phyloP scores from a whole-genome alignment of 257 asterid genomes.

The Solanum virginianum region DNA sequence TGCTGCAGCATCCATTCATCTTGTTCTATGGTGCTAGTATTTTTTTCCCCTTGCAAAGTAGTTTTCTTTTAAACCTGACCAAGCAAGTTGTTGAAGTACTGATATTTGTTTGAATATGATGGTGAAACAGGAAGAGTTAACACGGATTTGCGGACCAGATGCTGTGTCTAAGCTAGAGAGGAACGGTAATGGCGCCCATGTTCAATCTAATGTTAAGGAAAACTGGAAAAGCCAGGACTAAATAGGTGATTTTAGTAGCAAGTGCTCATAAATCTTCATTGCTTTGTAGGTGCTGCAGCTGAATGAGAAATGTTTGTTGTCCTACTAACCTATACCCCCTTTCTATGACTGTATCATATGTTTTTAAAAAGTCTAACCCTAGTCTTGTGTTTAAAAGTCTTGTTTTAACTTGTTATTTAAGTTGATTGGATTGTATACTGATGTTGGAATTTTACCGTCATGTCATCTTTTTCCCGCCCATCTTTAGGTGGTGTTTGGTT shows the following conservation, averaged over 20 bases:
- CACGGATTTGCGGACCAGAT: slow-evolving; percentile 48
- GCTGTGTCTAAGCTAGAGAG: slow-evolving; percentile 41
- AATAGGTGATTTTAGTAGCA: slow-evolving; percentile 4
- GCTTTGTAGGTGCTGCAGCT: slow-evolving; percentile 4
- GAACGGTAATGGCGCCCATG: slow-evolving; percentile 13
- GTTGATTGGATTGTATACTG: background rate
- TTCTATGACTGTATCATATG: background rate
- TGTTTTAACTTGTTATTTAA: background rate
- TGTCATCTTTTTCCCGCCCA: background rate
- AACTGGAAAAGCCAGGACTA: background rate
- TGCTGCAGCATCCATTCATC: background rate
- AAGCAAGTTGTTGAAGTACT: background rate
- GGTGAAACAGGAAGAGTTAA: slow-evolving; percentile 58
- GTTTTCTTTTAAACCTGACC: background rate
- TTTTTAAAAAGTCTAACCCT: background rate
- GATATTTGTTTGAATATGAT: background rate
- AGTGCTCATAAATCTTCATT: background rate
- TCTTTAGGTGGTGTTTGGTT: too few species aligned
- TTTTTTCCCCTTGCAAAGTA: background rate
- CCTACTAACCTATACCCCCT: slow-evolving; percentile 9
- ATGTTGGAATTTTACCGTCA: background rate
- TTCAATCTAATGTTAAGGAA: slow-evolving; percentile 23
- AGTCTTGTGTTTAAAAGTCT: background rate
- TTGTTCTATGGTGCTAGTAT: background rate
- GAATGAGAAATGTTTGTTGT: slow-evolving; percentile 8